Evolutionary conservation across 768 basidiomycete species (phyloP).

Genomic region (Pholiota microspora): DNA sequence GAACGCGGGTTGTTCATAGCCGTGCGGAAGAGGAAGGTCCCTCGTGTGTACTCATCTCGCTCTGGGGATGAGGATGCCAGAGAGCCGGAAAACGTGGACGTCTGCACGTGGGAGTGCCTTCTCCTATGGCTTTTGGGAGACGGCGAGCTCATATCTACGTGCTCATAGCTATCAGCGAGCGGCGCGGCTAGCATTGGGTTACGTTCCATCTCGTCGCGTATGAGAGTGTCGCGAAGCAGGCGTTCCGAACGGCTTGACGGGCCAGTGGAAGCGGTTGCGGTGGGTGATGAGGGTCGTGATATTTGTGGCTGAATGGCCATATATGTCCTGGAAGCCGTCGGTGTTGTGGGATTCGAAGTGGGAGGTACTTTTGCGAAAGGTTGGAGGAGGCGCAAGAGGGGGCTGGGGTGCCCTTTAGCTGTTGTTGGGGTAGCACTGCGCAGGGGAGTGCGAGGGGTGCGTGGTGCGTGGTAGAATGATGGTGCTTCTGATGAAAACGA

Average conservation of each 20-base stretch:
- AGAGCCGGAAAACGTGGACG: constrained; percentile 14
- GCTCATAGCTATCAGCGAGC: neutral
- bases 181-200: constrained; percentile 1
- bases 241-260: constrained; percentile 53
- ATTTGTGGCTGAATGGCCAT: constrained; percentile 5
- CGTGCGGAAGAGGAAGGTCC: constrained; percentile 32
- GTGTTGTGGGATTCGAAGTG: neutral
- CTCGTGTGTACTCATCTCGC: constrained; percentile 20
- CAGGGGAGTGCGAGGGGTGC: constrained; percentile 1
- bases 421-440: constrained; percentile 4
- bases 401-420: constrained; percentile 7
- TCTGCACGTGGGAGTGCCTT: constrained; percentile 29
- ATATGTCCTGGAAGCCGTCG: constrained; percentile 4
- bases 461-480: neutral
- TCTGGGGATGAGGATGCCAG: neutral
- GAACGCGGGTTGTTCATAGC: constrained; percentile 22
- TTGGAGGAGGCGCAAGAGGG: constrained; percentile 17
- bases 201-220: constrained; percentile 42
- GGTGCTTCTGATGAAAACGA: neutral
- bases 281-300: constrained; percentile 1
- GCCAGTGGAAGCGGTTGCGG: constrained; percentile 9
- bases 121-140: constrained; percentile 15
- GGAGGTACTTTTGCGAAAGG: constrained; percentile 9
- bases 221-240: constrained; percentile 54
- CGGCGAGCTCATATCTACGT: neutral